Evolutionary conservation across 345 rosid genomes (phyloP), one percentile per base, ranked within the genome.

Genomic region (Salix udensis): DNA sequence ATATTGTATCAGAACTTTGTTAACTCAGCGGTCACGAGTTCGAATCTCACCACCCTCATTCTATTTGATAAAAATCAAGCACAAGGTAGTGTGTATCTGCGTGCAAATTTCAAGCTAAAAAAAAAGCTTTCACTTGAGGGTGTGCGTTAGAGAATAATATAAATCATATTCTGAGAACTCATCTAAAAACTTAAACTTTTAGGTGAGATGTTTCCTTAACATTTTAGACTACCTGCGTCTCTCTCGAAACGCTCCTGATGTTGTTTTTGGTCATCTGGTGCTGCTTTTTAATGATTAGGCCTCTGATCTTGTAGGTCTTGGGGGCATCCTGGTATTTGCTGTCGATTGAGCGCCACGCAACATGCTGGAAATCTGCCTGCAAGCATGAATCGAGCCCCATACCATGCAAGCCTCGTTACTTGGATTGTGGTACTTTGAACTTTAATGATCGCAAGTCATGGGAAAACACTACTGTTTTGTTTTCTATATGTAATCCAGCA

Each of bases 241-340:
- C 19, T 58, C 9, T 2, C 21, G 16, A 7, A 15, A 21, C 0
- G 21, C 40, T 10, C 13, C 19, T n/a, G 61, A 7, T 26, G 40
- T 31, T 74, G 30, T 18, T 39, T 42, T 7, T 5, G 14, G 6
- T 68, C n/a, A 16, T 36, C n/a, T 8, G 16, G n/a, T 37, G 42
- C 64, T 12, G 65, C 23, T 67, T 23, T 65, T 28, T 15, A 42
- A 16, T 72, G 72, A 52, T 23, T 31, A 36, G 48, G 40, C 23
- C 74, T 65, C 66, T 73, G 53, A 44, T 77, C 16, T 53, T 82
- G 81, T 76, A 92, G 97, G 91, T 94, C 5, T 76, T 89, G 75
- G 98, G 98, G 28, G 95, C 97, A 12, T 88, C 94, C 6, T 94
- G 97, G 97, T 94, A 94, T 77, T 80, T 94, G 83, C 78, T 91